phyloP scores from a whole-genome alignment of 495 filamentous ascomycete genomes.

The Coniosporium apollinis region DNA sequence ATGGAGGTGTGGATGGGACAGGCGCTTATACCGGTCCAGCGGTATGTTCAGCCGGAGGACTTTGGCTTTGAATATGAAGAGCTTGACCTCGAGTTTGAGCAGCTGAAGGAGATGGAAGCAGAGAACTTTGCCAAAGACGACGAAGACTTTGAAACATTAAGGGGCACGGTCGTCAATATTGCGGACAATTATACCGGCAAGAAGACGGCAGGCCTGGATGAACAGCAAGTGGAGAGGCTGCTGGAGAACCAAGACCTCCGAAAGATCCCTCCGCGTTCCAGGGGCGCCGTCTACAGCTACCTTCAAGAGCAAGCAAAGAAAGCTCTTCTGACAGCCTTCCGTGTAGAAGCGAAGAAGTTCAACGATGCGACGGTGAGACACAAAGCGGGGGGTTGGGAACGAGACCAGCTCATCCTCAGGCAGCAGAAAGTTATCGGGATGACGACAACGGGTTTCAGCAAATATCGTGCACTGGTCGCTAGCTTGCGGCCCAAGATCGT shows the following conservation, averaged over 20 bases:
- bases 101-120: conserved; percentile 46
- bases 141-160: conserved; percentile 39
- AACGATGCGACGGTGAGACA: conserved; percentile 22
- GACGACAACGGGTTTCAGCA: conserved; percentile 76
- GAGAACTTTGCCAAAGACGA: conserved; percentile 32
- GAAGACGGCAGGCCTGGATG: conserved; percentile 5
- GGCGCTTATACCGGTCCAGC: conserved; percentile 24
- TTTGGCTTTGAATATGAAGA: conserved; percentile 42
- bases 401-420: conserved; percentile 31
- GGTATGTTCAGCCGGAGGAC: conserved; percentile 24
- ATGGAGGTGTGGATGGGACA: conserved; percentile 49
- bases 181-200: conserved; percentile 32
- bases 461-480: conserved; percentile 61
- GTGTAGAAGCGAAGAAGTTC: conserved; percentile 27
- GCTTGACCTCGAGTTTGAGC: conserved; percentile 46
- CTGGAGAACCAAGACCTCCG: conserved; percentile 34
- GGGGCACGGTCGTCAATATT: conserved; percentile 31
- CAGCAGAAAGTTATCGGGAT: conserved; percentile 48
- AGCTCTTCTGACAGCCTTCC: conserved; percentile 27
- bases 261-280: conserved; percentile 32
- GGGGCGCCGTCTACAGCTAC: conserved; percentile 43
- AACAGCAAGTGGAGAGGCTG: conserved; percentile 20
- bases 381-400: conserved; percentile 39
- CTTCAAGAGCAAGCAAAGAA: conserved; percentile 31
- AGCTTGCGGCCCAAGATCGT: conserved; percentile 49